Evolutionary conservation across 805 yeast species (phyloP).

Genomic region (Tanozyma kutaoensis): DNA sequence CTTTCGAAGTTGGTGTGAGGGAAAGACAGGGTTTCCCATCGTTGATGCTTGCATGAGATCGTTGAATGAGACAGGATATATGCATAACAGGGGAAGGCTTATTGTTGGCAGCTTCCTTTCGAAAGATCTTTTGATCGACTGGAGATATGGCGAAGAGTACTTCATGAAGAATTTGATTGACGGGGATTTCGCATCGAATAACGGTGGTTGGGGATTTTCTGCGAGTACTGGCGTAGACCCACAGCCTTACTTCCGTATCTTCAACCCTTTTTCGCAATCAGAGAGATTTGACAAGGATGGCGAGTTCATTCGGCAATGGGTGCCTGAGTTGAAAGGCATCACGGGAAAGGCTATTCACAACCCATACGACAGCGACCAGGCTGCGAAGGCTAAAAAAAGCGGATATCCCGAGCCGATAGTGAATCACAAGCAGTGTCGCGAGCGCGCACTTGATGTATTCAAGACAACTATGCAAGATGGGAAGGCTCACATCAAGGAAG

Average conservation of each 20-base stretch:
- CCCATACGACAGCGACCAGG: conserved; percentile 15
- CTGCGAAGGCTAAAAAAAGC: conserved; percentile 12
- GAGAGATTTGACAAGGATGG: conserved; percentile 36
- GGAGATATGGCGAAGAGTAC: conserved; percentile 42
- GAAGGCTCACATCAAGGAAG: too few species aligned
- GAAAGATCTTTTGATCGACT: conserved; percentile 37
- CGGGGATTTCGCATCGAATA: conserved; percentile 40
- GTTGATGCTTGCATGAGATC: conserved; percentile 49
- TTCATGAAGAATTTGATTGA: conserved; percentile 36
- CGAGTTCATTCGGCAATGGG: conserved; percentile 32
- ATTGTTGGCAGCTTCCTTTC: conserved; percentile 37
- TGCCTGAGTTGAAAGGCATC: conserved; percentile 28
- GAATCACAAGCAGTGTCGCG: conserved; percentile 25
- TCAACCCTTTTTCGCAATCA: conserved; percentile 38
- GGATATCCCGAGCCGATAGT: conserved; percentile 33
- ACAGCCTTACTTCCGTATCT: conserved; percentile 44
- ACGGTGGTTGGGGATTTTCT: conserved; percentile 47
- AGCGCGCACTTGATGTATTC: conserved; percentile 27
- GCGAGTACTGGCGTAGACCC: conserved; percentile 40
- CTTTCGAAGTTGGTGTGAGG: conserved; percentile 38
- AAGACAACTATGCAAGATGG: too few species aligned
- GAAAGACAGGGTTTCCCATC: conserved; percentile 41
- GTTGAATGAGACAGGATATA: conserved; percentile 35
- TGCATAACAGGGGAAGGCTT: conserved; percentile 43
- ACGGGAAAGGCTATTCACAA: conserved; percentile 18